These are phyloP conservation scores for Calocybe gangraenosa DNA, from an alignment of 768 basidiomycete genomes.

Conservation along the genomic window DNA sequence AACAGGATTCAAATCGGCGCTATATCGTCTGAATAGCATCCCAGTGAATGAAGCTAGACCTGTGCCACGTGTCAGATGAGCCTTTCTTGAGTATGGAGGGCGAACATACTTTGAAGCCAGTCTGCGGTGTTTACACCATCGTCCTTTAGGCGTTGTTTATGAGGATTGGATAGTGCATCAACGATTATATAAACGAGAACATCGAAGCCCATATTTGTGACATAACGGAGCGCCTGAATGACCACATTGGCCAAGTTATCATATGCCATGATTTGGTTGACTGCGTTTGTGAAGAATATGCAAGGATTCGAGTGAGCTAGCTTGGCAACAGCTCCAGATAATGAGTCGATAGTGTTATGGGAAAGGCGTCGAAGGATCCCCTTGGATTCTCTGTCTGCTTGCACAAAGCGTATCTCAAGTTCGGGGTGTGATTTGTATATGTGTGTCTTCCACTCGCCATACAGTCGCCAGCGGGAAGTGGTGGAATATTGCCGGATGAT, in stretches of 20 bases:
- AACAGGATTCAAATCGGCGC: conserved; percentile 77
- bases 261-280: conserved; percentile 95
- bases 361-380: conserved; percentile 85
- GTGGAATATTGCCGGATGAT: conserved; percentile 78
- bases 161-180: conserved; percentile 81
- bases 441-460: conserved; percentile 89
- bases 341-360: conserved; percentile 75
- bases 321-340: conserved; percentile 88
- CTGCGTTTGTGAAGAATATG: conserved; percentile 83
- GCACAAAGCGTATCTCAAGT: conserved; percentile 72
- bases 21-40: conserved; percentile 85
- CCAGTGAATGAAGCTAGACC: conserved; percentile 93
- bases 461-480: conserved; percentile 81
- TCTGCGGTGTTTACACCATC: conserved; percentile 89
- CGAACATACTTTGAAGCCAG: conserved; percentile 83
- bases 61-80: conserved; percentile 27
- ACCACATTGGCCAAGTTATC: conserved; percentile 90
- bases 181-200: conserved; percentile 85
- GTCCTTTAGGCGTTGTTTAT: conserved; percentile 79
- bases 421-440: conserved; percentile 75
- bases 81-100: conserved; percentile 1
- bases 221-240: conserved; percentile 83
- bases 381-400: conserved; percentile 86
- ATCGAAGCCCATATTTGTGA: conserved; percentile 92
- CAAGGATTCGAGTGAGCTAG: conserved; percentile 92